Percentiles rank a stretch among this genome's conserved stretches.
phyloP scores from a whole-genome alignment of 768 basidiomycete species.

The Multifurca ochricompacta region DNA sequence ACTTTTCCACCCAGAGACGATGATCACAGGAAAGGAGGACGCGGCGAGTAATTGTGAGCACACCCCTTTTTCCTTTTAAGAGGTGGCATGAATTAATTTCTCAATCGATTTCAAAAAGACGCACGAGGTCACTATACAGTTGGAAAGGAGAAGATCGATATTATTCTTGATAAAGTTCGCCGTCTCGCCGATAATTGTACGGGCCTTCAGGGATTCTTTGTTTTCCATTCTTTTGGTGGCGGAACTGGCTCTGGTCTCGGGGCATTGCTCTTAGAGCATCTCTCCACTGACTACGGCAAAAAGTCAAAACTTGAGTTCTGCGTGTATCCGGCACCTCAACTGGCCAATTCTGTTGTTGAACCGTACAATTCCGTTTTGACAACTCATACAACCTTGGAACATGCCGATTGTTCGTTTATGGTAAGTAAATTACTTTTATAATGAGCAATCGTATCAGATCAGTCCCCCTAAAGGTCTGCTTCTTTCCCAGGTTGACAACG shows the following conservation, averaged over 20 bases:
- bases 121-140: conserved; percentile 99
- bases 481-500: conserved; percentile 40
- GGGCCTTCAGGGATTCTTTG: conserved; percentile 98
- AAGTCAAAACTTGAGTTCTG: conserved; percentile 98
- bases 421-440: conserved; percentile 37
- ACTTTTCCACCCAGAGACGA: conserved; percentile 98
- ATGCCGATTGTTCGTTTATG: conserved; percentile 99
- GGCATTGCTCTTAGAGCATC: conserved; percentile 90
- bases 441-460: background rate
- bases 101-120: conserved; percentile 44
- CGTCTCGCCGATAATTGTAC: conserved; percentile 96
- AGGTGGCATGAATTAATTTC: background rate
- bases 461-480: background rate
- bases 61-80: background rate
- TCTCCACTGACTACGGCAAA: conserved; percentile 98
- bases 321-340: conserved; percentile 89
- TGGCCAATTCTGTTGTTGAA: conserved; percentile 94
- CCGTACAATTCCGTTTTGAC: conserved; percentile 98
- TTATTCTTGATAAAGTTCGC: conserved; percentile 94
- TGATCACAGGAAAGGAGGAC: conserved; percentile 98
- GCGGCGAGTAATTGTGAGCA: conserved; percentile 95
- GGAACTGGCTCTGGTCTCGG: conserved; percentile 99
- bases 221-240: conserved; percentile 99
- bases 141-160: conserved; percentile 96
- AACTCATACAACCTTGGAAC: conserved; percentile 97